Evolutionary conservation across 805 yeast species (phyloP).

Genomic region (Nakazawaea pomicola): DNA sequence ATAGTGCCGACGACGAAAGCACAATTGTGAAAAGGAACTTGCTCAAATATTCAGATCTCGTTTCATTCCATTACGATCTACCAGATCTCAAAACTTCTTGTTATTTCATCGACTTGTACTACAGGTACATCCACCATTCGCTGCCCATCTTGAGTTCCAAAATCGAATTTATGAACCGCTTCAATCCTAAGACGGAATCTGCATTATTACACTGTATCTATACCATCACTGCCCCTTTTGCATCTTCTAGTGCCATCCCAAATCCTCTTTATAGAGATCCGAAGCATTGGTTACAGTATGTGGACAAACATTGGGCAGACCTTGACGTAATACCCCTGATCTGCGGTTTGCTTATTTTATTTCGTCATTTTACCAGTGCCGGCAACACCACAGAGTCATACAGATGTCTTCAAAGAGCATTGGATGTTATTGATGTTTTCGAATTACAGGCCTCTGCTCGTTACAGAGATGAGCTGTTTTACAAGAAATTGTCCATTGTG

Average conservation of each 20-base stretch:
- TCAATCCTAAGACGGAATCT: constrained; percentile 26
- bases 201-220: constrained; percentile 28
- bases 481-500: constrained; percentile 19
- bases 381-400: constrained; percentile 20
- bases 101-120: constrained; percentile 32
- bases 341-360: constrained; percentile 15
- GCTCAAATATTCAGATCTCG: constrained; percentile 23
- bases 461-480: constrained; percentile 18
- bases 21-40: neutral
- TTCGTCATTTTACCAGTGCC: constrained; percentile 9
- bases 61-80: constrained; percentile 27
- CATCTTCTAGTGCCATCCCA: constrained; percentile 22
- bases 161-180: constrained; percentile 23
- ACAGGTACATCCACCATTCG: constrained; percentile 35
- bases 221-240: constrained; percentile 26
- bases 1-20: neutral
- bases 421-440: constrained; percentile 34
- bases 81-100: constrained; percentile 31
- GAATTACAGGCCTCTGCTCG: constrained; percentile 15
- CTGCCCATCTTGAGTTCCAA: constrained; percentile 33
- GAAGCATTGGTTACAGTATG: constrained; percentile 32
- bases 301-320: constrained; percentile 27
- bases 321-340: constrained; percentile 18
- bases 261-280: constrained; percentile 25
- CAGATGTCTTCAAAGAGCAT: constrained; percentile 28